Percentiles rank a stretch among this genome's conserved stretches.
These are phyloP conservation scores for Claviceps quebecensis DNA, from an alignment of 2,329 filamentous ascomycete genomes.

Conservation along the genomic window DNA sequence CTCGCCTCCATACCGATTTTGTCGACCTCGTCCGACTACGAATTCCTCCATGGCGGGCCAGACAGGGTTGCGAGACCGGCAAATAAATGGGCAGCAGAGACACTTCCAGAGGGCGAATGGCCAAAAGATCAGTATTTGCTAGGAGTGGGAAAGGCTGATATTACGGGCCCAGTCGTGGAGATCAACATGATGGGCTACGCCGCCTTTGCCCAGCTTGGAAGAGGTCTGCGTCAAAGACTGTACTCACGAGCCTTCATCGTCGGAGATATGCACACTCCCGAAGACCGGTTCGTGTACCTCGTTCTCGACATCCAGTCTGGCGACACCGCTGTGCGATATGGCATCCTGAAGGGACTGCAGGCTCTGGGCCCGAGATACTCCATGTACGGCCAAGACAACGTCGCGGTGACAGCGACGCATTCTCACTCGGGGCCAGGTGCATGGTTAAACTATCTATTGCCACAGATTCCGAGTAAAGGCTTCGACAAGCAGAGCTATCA, in stretches of 20 bases:
- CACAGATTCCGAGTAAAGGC: constrained; percentile 74
- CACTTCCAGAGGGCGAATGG: constrained; percentile 6
- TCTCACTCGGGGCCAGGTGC: constrained; percentile 81
- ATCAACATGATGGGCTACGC: constrained; percentile 87
- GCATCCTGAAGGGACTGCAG: constrained; percentile 59
- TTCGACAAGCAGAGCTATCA: constrained; percentile 77
- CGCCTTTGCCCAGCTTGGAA: constrained; percentile 62
- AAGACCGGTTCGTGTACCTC: constrained; percentile 69
- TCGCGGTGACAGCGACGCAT: constrained; percentile 85
- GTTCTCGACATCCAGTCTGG: constrained; percentile 77
- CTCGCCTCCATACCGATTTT: constrained; percentile 7
- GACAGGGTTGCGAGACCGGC: constrained; percentile 1
- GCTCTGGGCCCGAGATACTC: constrained; percentile 57
- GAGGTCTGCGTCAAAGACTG: constrained; percentile 69
- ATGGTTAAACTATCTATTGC: constrained; percentile 84
- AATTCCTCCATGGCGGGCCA: constrained; percentile 1
- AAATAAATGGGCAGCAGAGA: constrained; percentile 8
- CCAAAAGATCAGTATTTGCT: constrained; percentile 26
- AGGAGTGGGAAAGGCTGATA: constrained; percentile 39
- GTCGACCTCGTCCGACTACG: constrained; percentile 6
- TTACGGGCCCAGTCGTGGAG: constrained; percentile 65
- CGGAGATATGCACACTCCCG: constrained; percentile 47
- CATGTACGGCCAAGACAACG: constrained; percentile 57
- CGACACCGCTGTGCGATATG: constrained; percentile 74
- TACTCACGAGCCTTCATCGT: constrained; percentile 82